A percentile compares a stretch with the other conserved stretches of the same genome.
These are phyloP conservation scores for Fusarium penzigii DNA, from an alignment of 2,329 filamentous ascomycete genomes.

Conservation along the genomic window DNA sequence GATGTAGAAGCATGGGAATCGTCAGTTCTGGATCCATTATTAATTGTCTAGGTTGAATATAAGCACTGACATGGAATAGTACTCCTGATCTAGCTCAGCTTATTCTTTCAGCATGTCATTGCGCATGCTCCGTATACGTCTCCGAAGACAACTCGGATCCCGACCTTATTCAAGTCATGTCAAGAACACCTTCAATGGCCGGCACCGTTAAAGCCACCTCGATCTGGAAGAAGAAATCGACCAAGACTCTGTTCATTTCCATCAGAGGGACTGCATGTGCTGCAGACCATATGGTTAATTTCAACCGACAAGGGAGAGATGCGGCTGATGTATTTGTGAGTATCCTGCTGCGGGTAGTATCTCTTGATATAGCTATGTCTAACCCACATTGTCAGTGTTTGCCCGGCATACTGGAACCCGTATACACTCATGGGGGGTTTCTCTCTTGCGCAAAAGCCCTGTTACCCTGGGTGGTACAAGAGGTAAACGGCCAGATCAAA, in stretches of 20 bases:
- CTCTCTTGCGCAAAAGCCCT: slow-evolving; percentile 19
- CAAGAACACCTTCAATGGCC: slow-evolving; percentile 14
- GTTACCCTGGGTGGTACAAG: slow-evolving; percentile 8
- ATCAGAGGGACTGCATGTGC: slow-evolving; percentile 21
- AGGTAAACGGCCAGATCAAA: slow-evolving; percentile 11
- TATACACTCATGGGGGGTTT: slow-evolving; percentile 20
- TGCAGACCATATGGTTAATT: slow-evolving; percentile 27
- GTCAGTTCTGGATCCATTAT: not conserved
- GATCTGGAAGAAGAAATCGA: slow-evolving; percentile 18
- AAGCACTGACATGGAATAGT: not conserved
- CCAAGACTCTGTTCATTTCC: slow-evolving; percentile 17
- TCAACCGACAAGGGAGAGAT: slow-evolving; percentile 12
- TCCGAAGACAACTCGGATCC: slow-evolving; percentile 2
- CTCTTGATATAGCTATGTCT: too few relatives aligned
- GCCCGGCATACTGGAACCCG: accelerated
- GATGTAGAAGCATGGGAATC: slow-evolving; percentile 12
- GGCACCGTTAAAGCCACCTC: slow-evolving; percentile 23
- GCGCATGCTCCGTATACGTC: slow-evolving; percentile 23
- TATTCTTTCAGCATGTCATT: slow-evolving; percentile 18
- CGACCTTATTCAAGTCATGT: slow-evolving; percentile 17
- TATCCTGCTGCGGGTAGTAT: accelerated
- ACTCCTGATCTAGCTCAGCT: slow-evolving; percentile 2
- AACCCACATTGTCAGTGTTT: not conserved
- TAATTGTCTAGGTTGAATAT: not conserved
- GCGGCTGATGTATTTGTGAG: slow-evolving; percentile 14